phyloP scores from a whole-genome alignment of 495 filamentous ascomycete species.

The Lasiosphaeris hirsuta region DNA sequence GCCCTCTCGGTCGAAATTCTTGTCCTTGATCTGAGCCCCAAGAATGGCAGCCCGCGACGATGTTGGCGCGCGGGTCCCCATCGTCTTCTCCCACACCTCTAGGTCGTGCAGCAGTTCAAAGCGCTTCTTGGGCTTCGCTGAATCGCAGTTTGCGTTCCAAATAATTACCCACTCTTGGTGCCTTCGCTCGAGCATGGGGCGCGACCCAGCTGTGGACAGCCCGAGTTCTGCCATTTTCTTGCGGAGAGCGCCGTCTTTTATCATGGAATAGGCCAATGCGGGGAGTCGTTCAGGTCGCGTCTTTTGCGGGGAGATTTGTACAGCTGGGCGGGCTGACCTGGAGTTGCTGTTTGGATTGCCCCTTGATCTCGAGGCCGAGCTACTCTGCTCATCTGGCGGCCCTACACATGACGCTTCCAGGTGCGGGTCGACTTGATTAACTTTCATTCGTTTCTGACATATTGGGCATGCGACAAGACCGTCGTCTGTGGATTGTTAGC shows the following conservation, averaged over 20 bases:
- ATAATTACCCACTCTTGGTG: conserved; percentile 93
- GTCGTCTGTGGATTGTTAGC: conserved; percentile 52
- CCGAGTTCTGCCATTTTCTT: conserved; percentile 81
- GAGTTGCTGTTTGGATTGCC: conserved; percentile 20
- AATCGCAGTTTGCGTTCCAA: conserved; percentile 96
- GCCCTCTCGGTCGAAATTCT: conserved; percentile 74
- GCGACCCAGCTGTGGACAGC: conserved; percentile 66
- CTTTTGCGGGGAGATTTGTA: conserved; percentile 12
- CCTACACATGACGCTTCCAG: conserved; percentile 60
- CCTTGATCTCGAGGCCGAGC: too few species aligned
- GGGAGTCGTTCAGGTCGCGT: conserved; percentile 56
- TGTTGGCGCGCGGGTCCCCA: conserved; percentile 50
- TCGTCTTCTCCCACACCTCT: conserved; percentile 78
- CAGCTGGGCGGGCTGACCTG: conserved; percentile 18
- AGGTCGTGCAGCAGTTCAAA: conserved; percentile 71
- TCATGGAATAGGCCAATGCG: conserved; percentile 71
- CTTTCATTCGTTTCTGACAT: conserved; percentile 74
- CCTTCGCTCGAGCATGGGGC: conserved; percentile 65
- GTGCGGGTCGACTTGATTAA: conserved; percentile 67
- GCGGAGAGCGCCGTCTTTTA: conserved; percentile 70
- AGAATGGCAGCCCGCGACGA: conserved; percentile 24
- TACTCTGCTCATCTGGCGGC: conserved; percentile 26
- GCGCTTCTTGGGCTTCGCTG: conserved; percentile 64
- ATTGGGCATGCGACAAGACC: conserved; percentile 81
- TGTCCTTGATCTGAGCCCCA: conserved; percentile 58